Evolutionary conservation across 352 stramenopile genomes (phyloP), one percentile per base, ranked within the genome.

Genomic region (Phytophthora macrochlamydospora): DNA sequence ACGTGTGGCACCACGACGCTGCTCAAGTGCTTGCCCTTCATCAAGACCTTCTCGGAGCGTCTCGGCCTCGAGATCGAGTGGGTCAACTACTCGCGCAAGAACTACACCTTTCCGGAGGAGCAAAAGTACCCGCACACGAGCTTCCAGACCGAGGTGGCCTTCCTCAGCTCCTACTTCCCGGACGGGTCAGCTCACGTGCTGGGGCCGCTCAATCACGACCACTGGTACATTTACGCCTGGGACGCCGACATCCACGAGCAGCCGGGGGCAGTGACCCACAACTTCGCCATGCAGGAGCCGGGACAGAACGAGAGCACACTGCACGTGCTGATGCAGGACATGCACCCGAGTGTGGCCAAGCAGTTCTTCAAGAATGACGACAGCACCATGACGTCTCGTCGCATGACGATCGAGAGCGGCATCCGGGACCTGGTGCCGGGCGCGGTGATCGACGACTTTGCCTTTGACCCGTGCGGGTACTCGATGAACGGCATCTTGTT

Each of bases 1-100:
- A 99, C 98, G 37, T 99, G 98, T 79, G 98, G 98, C 50, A 99
- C 97, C 5, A 99, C 98, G 11, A 99, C 97, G 51, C 88, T 99
- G 51, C 87, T 99, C 42, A 92, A 96, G 65, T 95, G 81, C 65
- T 73, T 98, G 56, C 83, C 84, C 13, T 92, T 90, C 51, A 82
- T 98, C 54, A 79, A 97, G 54, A 79, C 93, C 48, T 92, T 86
- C 56, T 80, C 85, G 32, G 71, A 93, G 51, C 74, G 75, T 64
- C 86, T 99, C 9, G 97, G 94, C 4, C 79, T 99, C 14, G 91
- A 98, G 65, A 95, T 99, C 61, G 95, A 99, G 75, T 99, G 97
- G 97, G 86, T 99, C 35, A 97, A 96, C 52, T 99, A 99, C 85
- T 98, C 88, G 51, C 90, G 97, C 45, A 99, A 99, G 83, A 99